A percentile compares a stretch with the other conserved stretches of the same genome.
Conservation (phyloP, 2,329 filamentous ascomycete genomes). For the Dothiorella sarmentorum region DNA sequence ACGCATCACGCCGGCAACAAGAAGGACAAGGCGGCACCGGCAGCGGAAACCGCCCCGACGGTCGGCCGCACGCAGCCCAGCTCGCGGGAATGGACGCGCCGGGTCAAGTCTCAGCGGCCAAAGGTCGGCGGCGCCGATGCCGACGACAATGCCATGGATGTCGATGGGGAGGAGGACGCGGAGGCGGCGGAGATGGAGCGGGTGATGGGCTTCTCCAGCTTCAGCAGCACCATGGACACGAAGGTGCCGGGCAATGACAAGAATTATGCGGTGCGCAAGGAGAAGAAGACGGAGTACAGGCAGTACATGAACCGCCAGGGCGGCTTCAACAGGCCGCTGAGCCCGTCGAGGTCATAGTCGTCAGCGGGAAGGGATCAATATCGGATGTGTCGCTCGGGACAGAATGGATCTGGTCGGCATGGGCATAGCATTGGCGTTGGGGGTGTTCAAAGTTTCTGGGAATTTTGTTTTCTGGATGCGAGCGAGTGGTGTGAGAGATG, state of each 20-base stretch:
- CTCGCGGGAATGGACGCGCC: conserved; percentile 6
- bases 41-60: neutral
- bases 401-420: neutral
- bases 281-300: conserved; percentile 90
- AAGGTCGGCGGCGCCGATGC: neutral
- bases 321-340: conserved; percentile 76
- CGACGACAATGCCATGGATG: conserved; percentile 35
- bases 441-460: neutral
- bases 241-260: conserved; percentile 83
- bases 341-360: no score
- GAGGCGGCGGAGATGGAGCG: conserved; percentile 71
- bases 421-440: conserved; percentile 16
- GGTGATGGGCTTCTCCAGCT: conserved; percentile 86
- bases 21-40: neutral
- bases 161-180: conserved; percentile 52
- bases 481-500: neutral
- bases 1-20: neutral
- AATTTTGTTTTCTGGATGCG: neutral
- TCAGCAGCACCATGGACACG: conserved; percentile 81
- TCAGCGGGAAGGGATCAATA: no score
- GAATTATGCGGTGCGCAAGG: conserved; percentile 76
- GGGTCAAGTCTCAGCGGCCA: neutral
- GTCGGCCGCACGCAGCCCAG: conserved; percentile 6
- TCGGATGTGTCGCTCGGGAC: no score
- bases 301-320: conserved; percentile 93